Evolutionary conservation across 2,329 filamentous ascomycete species (phyloP), one percentile per base, ranked within the genome.

Genomic region (Periconia digitata): DNA sequence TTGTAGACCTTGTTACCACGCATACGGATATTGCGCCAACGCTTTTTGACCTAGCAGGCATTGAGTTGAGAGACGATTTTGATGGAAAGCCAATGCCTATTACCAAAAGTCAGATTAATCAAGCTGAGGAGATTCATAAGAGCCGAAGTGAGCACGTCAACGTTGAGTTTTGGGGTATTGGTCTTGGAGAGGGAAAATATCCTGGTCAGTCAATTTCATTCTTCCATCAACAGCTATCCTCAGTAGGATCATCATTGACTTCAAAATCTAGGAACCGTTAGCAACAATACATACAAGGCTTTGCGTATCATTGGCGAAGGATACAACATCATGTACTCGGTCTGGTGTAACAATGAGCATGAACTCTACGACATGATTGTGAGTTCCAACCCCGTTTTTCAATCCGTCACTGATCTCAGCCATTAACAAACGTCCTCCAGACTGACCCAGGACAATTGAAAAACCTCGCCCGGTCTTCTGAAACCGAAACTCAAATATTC

Each of bases 331-430:
- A 82, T 84, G 51, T 89, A 89, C 58, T 79, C 83, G 0, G 82
- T 87, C 0, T 89, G 85, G 85, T 89, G 86, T 60, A 85, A 72
- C 13, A 83, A 83, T 43, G 84, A 87, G 59, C 80, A 82, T 46
- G 85, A 89, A 63, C 75, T 86, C 2, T 89, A 87, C 61, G 78
- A 87, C 52, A 59, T 86, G 35, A 78, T 75, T 54, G 81, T 80
- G 64, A 53, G 71, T 58, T n/a, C 20, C 40, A 10, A 5, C 18
- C 10, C 13, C 6, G 15, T n/a, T 23, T 38, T 4, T 15, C 6
- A 12, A 13, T 17, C 18, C 17, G 3, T 21, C 18, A 5, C 27
- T 32, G 12, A 15, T 10, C 4, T 15, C 27, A 32, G 8, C 16
- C 2, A 18, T 8, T 18, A 34, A 41, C 45, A 29, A 50, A 36